Evolutionary conservation across 495 filamentous ascomycete species (phyloP).

Genomic region (Lichenothelia convexa): DNA sequence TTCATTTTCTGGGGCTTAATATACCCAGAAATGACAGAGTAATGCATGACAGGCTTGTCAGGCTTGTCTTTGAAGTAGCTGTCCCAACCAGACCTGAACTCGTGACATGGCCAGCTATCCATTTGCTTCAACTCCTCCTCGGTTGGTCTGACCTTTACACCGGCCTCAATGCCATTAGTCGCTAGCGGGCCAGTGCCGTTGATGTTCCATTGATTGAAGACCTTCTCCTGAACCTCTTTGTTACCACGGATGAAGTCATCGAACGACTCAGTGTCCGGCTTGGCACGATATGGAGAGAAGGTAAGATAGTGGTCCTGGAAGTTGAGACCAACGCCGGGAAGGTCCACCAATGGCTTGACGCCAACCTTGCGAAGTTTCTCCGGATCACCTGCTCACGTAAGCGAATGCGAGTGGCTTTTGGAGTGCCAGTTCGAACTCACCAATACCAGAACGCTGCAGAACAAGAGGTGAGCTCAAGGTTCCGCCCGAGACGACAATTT

Average conservation of each 20-base stretch:
- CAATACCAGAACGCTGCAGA: constrained; percentile 55
- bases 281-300: constrained; percentile 56
- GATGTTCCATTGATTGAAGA: constrained; percentile 51
- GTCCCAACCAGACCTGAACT: constrained; percentile 55
- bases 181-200: constrained; percentile 64
- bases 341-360: constrained; percentile 49
- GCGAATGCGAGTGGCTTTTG: too few species aligned
- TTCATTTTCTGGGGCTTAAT: too few species aligned
- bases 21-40: constrained; percentile 21
- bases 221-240: constrained; percentile 33
- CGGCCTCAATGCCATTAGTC: constrained; percentile 75
- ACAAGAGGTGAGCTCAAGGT: constrained; percentile 65
- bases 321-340: constrained; percentile 68
- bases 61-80: constrained; percentile 72
- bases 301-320: constrained; percentile 80
- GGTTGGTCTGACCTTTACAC: constrained; percentile 61
- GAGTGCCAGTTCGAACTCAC: constrained; percentile 10
- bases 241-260: constrained; percentile 66
- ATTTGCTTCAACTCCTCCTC: constrained; percentile 51
- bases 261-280: constrained; percentile 60
- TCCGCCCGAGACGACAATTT: constrained; percentile 60
- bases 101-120: constrained; percentile 29
- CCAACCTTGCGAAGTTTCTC: constrained; percentile 52
- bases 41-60: constrained; percentile 75
- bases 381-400: constrained; percentile 29